Conservation (phyloP, 1,284 basidiomycete genomes). For the Cryptococcus neoformans region DNA sequence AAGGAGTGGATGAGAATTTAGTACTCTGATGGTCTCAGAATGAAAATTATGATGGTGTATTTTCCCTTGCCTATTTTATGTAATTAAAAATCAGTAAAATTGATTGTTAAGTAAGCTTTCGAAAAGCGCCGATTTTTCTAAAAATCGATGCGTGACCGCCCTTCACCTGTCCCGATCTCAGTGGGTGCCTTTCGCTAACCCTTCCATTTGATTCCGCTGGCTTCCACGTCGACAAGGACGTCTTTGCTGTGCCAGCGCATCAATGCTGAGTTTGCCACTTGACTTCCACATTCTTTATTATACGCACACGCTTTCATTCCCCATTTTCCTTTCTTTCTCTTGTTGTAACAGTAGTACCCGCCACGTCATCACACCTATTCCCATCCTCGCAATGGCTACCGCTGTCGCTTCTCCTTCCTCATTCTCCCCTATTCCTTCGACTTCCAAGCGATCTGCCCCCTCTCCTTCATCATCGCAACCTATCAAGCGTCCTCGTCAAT, state of each 20-base stretch:
- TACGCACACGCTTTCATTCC: not conserved
- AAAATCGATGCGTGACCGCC: too few species aligned
- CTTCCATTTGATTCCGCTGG: not conserved
- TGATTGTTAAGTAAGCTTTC: too few species aligned
- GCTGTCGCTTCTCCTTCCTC: not conserved
- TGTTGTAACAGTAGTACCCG: not conserved
- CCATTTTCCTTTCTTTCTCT: not conserved
- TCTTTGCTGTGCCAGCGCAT: not conserved
- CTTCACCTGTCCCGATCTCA: too few species aligned
- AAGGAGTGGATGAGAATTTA: too few species aligned
- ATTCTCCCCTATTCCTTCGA: not conserved
- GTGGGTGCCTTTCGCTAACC: too few species aligned
- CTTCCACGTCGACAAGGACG: not conserved
- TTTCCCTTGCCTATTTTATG: too few species aligned
- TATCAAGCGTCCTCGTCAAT: not conserved
- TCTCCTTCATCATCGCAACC: not conserved
- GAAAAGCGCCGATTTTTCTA: too few species aligned
- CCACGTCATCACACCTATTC: not conserved
- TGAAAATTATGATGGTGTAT: too few species aligned
- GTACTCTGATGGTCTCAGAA: too few species aligned
- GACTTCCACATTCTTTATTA: not conserved
- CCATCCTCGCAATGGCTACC: not conserved
- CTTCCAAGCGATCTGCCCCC: conserved; percentile 1
- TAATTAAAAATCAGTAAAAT: too few species aligned
- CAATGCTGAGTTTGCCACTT: not conserved